Evolutionary conservation across 2,329 filamentous ascomycete species (phyloP), one percentile per base, ranked within the genome.

Genomic region (Coniosporium tulheliwenetii): DNA sequence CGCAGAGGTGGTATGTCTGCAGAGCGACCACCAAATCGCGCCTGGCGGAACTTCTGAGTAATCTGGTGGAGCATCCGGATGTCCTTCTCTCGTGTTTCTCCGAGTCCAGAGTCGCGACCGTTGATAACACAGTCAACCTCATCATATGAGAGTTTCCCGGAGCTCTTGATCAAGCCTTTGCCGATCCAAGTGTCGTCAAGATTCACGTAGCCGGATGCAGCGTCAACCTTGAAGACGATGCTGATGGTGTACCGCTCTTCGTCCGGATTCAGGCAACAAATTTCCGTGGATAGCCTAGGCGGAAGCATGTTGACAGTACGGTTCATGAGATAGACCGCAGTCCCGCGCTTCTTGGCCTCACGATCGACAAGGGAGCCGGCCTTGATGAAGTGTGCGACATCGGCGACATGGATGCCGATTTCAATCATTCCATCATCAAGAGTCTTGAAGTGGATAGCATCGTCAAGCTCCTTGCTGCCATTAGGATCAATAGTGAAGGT

Each of bases 371-470:
- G 75, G 12, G 87, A 94, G 67, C 93, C 93, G 38, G 81, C 72
- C 71, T 96, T 96, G 59, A 98, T 85, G 57, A 98, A 98, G 64
- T 98, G 85, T 45, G 91, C 81, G 50, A 96, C 81, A 61, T 98
- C 91, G 30, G 89, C 79, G 55, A 98, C 84, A 63, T 98, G 91
- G 43, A 96, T 77, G 65, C 87, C 91, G 50, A 98, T 82, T 59
- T 98, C 89, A 47, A 95, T 79, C 61, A 84, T 82, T 55, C 84
- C 86, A 60, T 94, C 83, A 10, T 75, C 67, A 41, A 85, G 74
- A 33, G 78, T 73, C 68, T 93, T 94, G 64, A 95, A 75, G 55
- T 98, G 91, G 50, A 96, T 77, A 31, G 87, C 91, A 63, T 93
- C 85, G 54, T 93, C 86, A 7, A 96, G 75, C 57, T 94, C 85